phyloP scores from a whole-genome alignment of 129 eudicot species.

The Saposhnikovia divaricata region DNA sequence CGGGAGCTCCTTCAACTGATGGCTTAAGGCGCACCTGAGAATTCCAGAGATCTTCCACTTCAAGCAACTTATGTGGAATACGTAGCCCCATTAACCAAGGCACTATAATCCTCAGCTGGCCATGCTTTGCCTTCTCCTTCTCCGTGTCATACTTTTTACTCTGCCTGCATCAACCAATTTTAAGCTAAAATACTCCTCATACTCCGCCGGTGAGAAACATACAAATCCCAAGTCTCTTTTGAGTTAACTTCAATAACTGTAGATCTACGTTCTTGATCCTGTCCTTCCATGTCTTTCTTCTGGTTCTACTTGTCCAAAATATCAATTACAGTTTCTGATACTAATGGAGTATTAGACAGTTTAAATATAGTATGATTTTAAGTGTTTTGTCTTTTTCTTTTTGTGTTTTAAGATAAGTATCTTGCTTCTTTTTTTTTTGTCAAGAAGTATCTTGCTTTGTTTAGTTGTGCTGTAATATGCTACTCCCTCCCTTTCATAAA shows the following conservation, averaged over 20 bases:
- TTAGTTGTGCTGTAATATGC: background rate
- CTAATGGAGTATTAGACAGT: background rate
- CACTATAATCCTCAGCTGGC: no score
- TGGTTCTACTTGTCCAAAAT: background rate
- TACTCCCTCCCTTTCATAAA: no score
- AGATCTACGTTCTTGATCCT: constrained; percentile 25
- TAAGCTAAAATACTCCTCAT: no score
- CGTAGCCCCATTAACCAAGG: no score
- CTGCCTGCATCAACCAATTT: no score
- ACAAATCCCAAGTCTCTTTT: constrained; percentile 45
- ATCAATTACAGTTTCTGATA: background rate
- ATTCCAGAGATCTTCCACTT: no score
- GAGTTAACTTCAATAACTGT: constrained; percentile 39
- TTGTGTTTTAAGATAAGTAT: background rate
- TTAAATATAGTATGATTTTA: background rate
- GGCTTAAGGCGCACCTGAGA: no score
- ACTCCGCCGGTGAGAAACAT: constrained; percentile 29
- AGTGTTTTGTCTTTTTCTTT: background rate
- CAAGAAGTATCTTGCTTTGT: background rate
- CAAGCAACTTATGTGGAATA: no score
- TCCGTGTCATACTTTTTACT: no score
- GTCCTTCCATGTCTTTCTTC: constrained; percentile 17
- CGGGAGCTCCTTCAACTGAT: no score
- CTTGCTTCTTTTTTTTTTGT: no score
- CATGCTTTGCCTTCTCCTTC: no score